These are phyloP conservation scores for Phyllosticta paracitricarpa DNA, from an alignment of 2,329 filamentous ascomycete genomes.

Conservation along the genomic window DNA sequence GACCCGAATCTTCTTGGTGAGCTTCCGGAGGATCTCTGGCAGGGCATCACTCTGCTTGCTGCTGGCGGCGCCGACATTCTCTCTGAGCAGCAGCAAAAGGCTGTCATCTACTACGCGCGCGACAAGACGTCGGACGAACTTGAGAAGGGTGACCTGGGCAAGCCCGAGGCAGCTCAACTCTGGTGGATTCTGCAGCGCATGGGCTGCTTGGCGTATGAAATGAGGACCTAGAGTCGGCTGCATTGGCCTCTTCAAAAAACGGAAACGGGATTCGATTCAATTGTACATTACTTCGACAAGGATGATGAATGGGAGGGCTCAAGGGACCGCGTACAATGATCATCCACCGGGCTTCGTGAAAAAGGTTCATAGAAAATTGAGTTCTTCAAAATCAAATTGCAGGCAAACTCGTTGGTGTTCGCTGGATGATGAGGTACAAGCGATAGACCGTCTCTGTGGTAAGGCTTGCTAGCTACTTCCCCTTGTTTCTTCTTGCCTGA, in stretches of 20 bases:
- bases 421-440: too few species aligned
- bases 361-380: not conserved
- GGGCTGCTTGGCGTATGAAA: conserved; percentile 28
- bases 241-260: not conserved
- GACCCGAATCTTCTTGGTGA: conserved; percentile 17
- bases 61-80: conserved; percentile 19
- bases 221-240: conserved; percentile 1
- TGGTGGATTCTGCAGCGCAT: conserved; percentile 30
- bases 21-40: conserved; percentile 23
- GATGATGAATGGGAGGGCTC: not conserved
- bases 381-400: not conserved
- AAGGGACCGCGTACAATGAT: not conserved
- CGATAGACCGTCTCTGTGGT: too few species aligned
- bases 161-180: conserved; percentile 26
- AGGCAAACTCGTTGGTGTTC: too few species aligned
- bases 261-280: not conserved
- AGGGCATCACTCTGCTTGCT: conserved; percentile 19
- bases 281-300: not conserved
- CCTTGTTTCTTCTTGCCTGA: too few species aligned
- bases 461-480: too few species aligned
- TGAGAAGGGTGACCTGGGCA: conserved; percentile 24
- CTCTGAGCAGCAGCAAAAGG: conserved; percentile 21
- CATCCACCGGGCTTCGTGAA: not conserved
- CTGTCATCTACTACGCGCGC: conserved; percentile 25
- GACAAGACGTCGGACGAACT: conserved; percentile 12